Base-by-base conservation (phyloP, 2,329 filamentous ascomycete species). In the Epicoccum sorghinum region DNA sequence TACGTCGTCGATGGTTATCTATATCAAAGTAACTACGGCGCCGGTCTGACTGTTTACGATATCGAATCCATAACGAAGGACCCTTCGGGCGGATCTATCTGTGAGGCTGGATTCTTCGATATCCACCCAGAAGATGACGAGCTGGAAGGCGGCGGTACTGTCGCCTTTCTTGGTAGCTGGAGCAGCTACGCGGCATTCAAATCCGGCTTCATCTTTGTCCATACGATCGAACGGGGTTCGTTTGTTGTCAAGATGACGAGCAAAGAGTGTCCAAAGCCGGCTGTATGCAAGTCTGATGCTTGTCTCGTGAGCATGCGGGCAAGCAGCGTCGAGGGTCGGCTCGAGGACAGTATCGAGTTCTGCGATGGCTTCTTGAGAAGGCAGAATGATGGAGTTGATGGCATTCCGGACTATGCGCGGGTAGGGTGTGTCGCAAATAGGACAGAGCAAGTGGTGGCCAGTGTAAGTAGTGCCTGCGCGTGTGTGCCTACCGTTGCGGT, bases 141-240 rank as follows among this genome's bases (percentile, higher is more conserved):
- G 40, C 49, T 62, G 3, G 67, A 66, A 23, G 64, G 68, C 13
- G 70, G 68, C 8, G 76, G 76, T 22, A 60, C 61, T 5, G 60
- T 76, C 4, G 69, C 73, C 8, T 78, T 77, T 58, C 67, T 76
- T 4, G 75, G 75, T 7, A 70, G 67, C 5, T 78, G 76, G 76
- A 71, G 70, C 35, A 70, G 64, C 14, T 78, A 77, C 47, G 64
- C 71, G 1, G 46, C 60, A 29, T 74, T 72, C 60, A 68, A 67
- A 52, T 68, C 62, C 13, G 70, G 68, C 3, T 72, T 61, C 47
- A 69, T 72, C 45, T 69, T 73, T 54, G 67, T 73, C 3, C 71
- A 73, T 52, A 72, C 69, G 14, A 73, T 73, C 49, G 71, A 73
- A 65, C 64, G 71, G 27, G 71, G 71, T 23, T 66, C 57, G 3